phyloP scores from a whole-genome alignment of 177 flowering plant genomes.

The Viscum album region DNA sequence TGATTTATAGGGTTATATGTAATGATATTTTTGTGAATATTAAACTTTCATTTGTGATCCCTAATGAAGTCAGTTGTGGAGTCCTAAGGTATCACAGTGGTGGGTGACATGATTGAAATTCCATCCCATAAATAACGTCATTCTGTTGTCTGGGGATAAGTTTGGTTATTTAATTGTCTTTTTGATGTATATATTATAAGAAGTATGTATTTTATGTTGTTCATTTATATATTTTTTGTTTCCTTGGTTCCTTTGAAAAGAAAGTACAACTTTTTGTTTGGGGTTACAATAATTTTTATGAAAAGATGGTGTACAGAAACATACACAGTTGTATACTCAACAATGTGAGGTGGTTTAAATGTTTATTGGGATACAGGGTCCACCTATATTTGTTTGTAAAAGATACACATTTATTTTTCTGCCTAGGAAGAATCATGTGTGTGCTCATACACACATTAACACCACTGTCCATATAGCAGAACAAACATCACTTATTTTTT shows the following conservation, averaged over 20 bases:
- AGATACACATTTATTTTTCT: too few species aligned
- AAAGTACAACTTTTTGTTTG: slow-evolving; percentile 96
- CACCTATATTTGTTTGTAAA: background rate
- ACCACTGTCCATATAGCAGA: too few species aligned
- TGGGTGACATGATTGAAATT: slow-evolving; percentile 86
- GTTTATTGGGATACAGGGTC: background rate
- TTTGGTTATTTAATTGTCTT: slow-evolving; percentile 18
- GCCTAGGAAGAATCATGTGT: too few species aligned
- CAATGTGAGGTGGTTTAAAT: slow-evolving; percentile 53
- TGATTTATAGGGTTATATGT: too few species aligned
- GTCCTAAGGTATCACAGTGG: slow-evolving; percentile 78
- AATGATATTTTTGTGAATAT: slow-evolving; percentile 39
- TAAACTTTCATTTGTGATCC: slow-evolving; percentile 56
- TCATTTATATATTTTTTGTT: background rate
- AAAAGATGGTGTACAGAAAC: slow-evolving; percentile 67
- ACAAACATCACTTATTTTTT: background rate
- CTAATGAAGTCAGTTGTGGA: slow-evolving; percentile 66
- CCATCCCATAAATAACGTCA: slow-evolving; percentile 70
- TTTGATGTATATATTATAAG: background rate
- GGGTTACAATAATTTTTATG: slow-evolving; percentile 64
- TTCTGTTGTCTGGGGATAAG: slow-evolving; percentile 92
- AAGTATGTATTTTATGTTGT: slow-evolving; percentile 1
- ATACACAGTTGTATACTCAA: slow-evolving; percentile 68
- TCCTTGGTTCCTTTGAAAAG: slow-evolving; percentile 26
- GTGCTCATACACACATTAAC: too few species aligned